phyloP scores from a whole-genome alignment of 805 yeast genomes.

The Ascoidea rubescens region DNA sequence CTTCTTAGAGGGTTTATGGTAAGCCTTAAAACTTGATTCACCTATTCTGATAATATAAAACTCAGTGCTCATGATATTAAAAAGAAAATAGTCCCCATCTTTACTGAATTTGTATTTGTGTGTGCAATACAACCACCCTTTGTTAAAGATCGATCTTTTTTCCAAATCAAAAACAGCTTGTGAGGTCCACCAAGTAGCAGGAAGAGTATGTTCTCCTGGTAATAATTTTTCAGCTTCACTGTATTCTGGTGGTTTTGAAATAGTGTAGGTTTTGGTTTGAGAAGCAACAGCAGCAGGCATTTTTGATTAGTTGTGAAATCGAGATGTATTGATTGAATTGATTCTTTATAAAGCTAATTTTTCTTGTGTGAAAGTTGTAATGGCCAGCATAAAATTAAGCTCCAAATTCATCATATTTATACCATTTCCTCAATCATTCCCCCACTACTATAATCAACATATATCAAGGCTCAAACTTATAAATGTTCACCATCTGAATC shows the following conservation, averaged over 20 bases:
- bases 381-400: no score
- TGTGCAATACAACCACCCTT: slow-evolving; percentile 40
- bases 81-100: slow-evolving; percentile 43
- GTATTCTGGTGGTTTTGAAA: slow-evolving; percentile 16
- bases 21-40: slow-evolving; percentile 38
- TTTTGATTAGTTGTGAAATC: not conserved
- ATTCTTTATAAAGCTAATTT: no score
- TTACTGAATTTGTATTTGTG: slow-evolving; percentile 39
- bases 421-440: no score
- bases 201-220: slow-evolving; percentile 38
- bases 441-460: no score
- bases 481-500: no score
- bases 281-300: slow-evolving; percentile 16
- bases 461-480: no score
- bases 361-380: no score
- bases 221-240: slow-evolving; percentile 17
- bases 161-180: slow-evolving; percentile 44
- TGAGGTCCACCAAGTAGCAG: slow-evolving; percentile 56
- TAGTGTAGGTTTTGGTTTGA: slow-evolving; percentile 4
- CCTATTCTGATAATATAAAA: slow-evolving; percentile 42
- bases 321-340: no score
- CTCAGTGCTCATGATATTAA: slow-evolving; percentile 35
- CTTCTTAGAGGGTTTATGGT: slow-evolving; percentile 46
- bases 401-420: no score
- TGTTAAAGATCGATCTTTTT: slow-evolving; percentile 40